Base-by-base conservation (phyloP, 176 grass and related monocot species). In the Hyparrhenia diplandra region DNA sequence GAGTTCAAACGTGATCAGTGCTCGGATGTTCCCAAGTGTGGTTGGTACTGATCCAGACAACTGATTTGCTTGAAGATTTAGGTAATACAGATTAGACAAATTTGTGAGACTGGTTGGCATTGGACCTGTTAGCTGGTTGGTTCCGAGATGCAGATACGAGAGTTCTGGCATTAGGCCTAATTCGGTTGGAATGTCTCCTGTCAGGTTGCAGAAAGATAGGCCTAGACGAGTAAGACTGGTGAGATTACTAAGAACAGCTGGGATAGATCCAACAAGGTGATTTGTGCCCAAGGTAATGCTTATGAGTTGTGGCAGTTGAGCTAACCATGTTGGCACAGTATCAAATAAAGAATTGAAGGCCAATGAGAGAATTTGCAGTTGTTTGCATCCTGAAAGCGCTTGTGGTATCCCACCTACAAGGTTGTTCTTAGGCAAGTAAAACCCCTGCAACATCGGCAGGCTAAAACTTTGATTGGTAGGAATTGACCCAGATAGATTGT, bases 261-360 rank as follows among this genome's bases (percentile, higher is more conserved):
- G 51, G 51, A n/a, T 54, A 54, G 51, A 21, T 21, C 51, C 51
- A 54, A 21, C 20, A 54, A 54, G 18, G 51, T 54, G 18, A 54
- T 51, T 51, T 0, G 6, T n/a, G 16, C 17, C 16, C 16, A 20
- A 0, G 0, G n/a, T n/a, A 51, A 51, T 18, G 0, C 1, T 20
- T 20, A 1, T 51, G 47, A 51, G 47, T 7, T 20, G 47, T 0
- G 47, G 47, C 0, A 51, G 47, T 51, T 51, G 47, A 20, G 17
- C 47, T 5, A 51, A 51, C 47, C 47, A 52, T 20, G 49, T 52
- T 52, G 49, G 49, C 16, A 49, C 46, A 49, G 16, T 49, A 49
- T 49, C 46, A 18, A 2, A 49, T 4, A 49, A 49, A 49, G 14
- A 17, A 49, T 49, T 20, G 49, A 52, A 52, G 49, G 17, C 49